Conservation (phyloP, 495 filamentous ascomycete genomes). For the Penicillium canariense region DNA sequence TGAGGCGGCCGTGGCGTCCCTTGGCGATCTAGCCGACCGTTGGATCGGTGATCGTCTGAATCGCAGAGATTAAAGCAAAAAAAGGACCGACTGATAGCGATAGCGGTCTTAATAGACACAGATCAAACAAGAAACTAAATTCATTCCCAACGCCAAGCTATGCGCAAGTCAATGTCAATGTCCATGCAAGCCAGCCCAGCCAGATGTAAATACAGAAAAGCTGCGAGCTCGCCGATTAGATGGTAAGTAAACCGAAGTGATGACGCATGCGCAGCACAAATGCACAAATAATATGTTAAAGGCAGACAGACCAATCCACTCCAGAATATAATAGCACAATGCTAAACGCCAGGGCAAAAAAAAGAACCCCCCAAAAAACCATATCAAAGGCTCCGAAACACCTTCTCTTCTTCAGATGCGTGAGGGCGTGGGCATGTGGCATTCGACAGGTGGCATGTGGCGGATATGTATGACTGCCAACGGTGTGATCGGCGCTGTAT, state of each 20-base stretch:
- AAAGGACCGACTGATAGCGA: not conserved
- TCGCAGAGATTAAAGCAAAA: not conserved
- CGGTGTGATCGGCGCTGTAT: constrained; percentile 7
- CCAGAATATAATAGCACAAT: not conserved
- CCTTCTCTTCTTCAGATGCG: not conserved
- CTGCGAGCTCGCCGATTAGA: not conserved
- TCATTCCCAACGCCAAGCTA: constrained; percentile 26
- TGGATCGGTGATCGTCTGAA: not conserved
- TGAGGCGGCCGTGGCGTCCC: constrained; percentile 4
- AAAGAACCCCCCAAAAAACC: not conserved
- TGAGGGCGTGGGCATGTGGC: no score
- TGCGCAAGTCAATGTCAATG: constrained; percentile 19
- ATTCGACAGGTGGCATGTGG: constrained; percentile 1
- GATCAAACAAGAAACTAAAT: not conserved
- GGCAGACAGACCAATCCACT: not conserved
- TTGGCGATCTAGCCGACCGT: not conserved
- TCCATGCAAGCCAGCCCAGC: not conserved
- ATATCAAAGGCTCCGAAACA: constrained; percentile 2
- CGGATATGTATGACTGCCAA: not conserved
- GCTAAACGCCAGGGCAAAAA: not conserved
- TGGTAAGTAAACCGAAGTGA: not conserved
- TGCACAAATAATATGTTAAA: not conserved
- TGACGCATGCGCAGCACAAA: not conserved
- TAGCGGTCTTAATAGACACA: no score
- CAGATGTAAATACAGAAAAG: constrained; percentile 3